Evolutionary conservation across 805 yeast genomes (phyloP), one percentile per base, ranked within the genome.

Genomic region (Kuraishia borneana): DNA sequence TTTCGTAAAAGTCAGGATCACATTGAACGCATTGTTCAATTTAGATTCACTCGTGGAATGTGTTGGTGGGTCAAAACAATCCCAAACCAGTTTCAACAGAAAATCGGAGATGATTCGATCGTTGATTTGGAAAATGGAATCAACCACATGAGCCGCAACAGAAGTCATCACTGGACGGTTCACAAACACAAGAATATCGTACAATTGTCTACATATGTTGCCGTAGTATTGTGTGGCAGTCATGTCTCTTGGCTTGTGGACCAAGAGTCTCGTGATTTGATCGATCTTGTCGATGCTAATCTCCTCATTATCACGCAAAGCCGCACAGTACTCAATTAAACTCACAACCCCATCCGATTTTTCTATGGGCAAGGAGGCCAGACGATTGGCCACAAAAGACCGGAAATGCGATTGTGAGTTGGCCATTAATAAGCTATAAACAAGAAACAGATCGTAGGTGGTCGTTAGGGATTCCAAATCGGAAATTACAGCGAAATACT

Each of bases 311-410:
- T 84, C 94, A 37, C 95, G 61, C 18, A 83, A 60, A 0, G 95
- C 95, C 10, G 82, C 60, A 1, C 83, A 63, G 41, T 83, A 74
- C 52, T 89, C 96, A 20, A 87, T 64, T 33, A 89, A 54, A 2
- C 87, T 66, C 20, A 70, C 55, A 2, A 92, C 73, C 0, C 97
- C 96, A 1, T 54, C 51, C 2, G 67, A 53, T 18, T 94, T 65
- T 29, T 64, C 53, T 16, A 72, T 50, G 1, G 82, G 80, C 19
- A 84, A 53, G 3, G 51, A 39, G 1, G 79, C 68, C 3, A 89
- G 59, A 32, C 66, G 60, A 1, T 54, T 39, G 32, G 78, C 52
- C 3, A 83, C 61, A 37, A 65, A 58, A 5, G 42, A 42, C 32
- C 65, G 64, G 45, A 74, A 74, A 51, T 60, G 61, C 1, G 56